Evolutionary conservation across 371 early-diverging fungal genomes (phyloP).

Genomic region (Mucor ambiguus): DNA sequence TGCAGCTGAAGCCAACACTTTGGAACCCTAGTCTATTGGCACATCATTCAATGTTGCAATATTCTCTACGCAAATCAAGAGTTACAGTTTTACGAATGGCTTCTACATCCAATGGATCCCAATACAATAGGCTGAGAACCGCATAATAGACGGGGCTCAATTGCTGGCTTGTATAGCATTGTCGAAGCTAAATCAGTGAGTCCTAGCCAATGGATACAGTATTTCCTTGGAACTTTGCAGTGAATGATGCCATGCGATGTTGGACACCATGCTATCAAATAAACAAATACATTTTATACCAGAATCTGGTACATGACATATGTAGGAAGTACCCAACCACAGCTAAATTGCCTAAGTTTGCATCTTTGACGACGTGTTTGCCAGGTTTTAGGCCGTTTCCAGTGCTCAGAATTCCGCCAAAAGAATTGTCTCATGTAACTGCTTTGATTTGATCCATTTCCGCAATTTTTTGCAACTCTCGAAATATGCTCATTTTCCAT

Average conservation of each 20-base stretch:
- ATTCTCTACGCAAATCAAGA: no score
- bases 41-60: no score
- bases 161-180: not conserved
- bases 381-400: not conserved
- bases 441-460: not conserved
- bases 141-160: not conserved
- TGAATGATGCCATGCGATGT: not conserved
- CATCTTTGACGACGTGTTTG: not conserved
- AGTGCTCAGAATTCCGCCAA: not conserved
- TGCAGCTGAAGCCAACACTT: no score
- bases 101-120: not conserved
- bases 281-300: not conserved
- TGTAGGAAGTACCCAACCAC: not conserved
- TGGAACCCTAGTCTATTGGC: no score
- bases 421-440: not conserved
- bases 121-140: not conserved
- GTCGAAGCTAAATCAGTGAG: not conserved
- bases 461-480: not conserved
- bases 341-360: not conserved
- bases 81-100: no score
- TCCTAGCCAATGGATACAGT: not conserved
- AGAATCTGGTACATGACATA: not conserved
- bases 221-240: not conserved
- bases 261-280: not conserved
- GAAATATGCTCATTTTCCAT: not conserved